Evolutionary conservation across 352 stramenopile species (phyloP).

Genomic region (Pythium rishiriense): DNA sequence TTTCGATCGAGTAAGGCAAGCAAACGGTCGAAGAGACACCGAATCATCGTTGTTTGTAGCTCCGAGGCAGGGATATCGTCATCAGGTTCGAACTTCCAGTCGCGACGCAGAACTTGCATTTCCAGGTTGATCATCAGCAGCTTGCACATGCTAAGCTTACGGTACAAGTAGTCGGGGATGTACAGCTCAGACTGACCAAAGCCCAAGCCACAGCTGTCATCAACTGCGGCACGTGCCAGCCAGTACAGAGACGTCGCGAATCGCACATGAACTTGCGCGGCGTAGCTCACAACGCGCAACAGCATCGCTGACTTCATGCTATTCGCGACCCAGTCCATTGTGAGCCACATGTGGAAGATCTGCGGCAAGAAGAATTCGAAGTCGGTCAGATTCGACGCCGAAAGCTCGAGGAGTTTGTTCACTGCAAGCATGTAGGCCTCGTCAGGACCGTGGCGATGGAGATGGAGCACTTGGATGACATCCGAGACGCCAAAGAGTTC

Average conservation of each 20-base stretch:
- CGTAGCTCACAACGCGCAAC: slow-evolving; percentile 71
- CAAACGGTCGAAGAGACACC: slow-evolving; percentile 64
- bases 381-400: slow-evolving; percentile 59
- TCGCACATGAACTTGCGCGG: slow-evolving; percentile 72
- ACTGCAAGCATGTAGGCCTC: slow-evolving; percentile 71
- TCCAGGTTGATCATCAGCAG: slow-evolving; percentile 81
- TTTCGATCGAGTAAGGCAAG: slow-evolving; percentile 40
- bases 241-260: slow-evolving; percentile 83
- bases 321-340: slow-evolving; percentile 72
- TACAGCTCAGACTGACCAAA: slow-evolving; percentile 78
- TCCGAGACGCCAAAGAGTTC: slow-evolving; percentile 69
- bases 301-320: slow-evolving; percentile 76
- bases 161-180: slow-evolving; percentile 73
- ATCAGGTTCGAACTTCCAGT: slow-evolving; percentile 66
- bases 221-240: slow-evolving; percentile 71
- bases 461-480: slow-evolving; percentile 79
- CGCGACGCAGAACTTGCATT: slow-evolving; percentile 66
- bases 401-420: slow-evolving; percentile 71
- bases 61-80: slow-evolving; percentile 64
- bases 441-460: slow-evolving; percentile 75
- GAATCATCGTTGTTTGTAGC: slow-evolving; percentile 60
- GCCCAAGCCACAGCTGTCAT: slow-evolving; percentile 79
- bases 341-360: slow-evolving; percentile 85
- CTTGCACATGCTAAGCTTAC: slow-evolving; percentile 83
- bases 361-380: slow-evolving; percentile 87